Conservation (phyloP, 2,329 filamentous ascomycete species). For the Fusarium liriodendri region DNA sequence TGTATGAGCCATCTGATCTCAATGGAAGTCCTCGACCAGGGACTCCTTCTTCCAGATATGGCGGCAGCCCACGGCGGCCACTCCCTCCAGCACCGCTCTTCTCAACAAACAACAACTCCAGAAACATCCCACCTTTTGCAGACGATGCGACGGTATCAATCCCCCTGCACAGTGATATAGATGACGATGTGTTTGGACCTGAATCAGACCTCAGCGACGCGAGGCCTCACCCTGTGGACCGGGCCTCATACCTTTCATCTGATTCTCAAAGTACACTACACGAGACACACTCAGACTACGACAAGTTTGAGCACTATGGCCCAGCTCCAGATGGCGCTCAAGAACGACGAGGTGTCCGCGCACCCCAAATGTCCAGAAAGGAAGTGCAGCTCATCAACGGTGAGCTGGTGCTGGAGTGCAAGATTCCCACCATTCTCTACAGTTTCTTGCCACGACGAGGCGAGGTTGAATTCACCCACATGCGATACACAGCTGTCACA, state of each 20-base stretch:
- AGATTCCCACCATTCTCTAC: conserved; percentile 98
- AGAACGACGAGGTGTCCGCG: conserved; percentile 85
- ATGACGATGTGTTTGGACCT: conserved; percentile 81
- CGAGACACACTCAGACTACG: conserved; percentile 51
- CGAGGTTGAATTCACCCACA: conserved; percentile 96
- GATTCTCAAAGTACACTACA: conserved; percentile 67
- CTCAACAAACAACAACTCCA: conserved; percentile 63
- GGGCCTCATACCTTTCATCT: conserved; percentile 65
- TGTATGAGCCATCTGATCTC: conserved; percentile 88
- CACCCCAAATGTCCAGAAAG: conserved; percentile 89
- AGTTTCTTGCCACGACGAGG: conserved; percentile 94
- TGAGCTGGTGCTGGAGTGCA: conserved; percentile 97
- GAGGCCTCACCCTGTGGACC: conserved; percentile 62
- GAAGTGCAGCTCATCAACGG: conserved; percentile 97
- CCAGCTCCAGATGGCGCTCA: conserved; percentile 89
- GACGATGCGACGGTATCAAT: conserved; percentile 80
- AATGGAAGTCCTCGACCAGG: conserved; percentile 92
- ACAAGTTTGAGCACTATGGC: conserved; percentile 84
- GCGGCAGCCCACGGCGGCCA: conserved; percentile 86
- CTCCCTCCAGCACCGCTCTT: conserved; percentile 91
- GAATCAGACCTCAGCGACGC: conserved; percentile 65
- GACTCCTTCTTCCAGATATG: conserved; percentile 89
- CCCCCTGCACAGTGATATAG: conserved; percentile 66
- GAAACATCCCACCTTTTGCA: conserved; percentile 64
- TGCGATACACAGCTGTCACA: conserved; percentile 98